Evolutionary conservation across 1,284 basidiomycete genomes (phyloP).

Genomic region (Pseudozyma pruni): DNA sequence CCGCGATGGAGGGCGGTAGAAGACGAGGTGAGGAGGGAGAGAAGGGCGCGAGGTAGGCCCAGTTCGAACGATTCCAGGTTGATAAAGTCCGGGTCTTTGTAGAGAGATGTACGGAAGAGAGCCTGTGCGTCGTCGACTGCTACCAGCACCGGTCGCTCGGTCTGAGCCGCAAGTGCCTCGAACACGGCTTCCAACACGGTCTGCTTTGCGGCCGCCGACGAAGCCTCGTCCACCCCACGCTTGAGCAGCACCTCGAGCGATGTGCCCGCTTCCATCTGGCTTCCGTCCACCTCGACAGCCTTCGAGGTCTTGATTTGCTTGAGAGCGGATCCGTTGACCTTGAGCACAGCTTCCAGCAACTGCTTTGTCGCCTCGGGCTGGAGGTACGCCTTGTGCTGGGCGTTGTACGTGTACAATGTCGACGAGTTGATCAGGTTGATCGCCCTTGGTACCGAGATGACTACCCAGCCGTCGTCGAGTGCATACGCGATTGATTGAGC

Average conservation of each 20-base stretch:
- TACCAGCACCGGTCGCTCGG: conserved; percentile 77
- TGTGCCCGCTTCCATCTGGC: conserved; percentile 28
- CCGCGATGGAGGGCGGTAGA: conserved; percentile 23
- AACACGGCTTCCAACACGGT: conserved; percentile 77
- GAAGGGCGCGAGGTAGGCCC: conserved; percentile 75
- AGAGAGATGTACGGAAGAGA: conserved; percentile 78
- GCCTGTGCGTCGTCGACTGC: conserved; percentile 89
- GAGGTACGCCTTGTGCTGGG: conserved; percentile 79
- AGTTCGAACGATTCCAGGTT: conserved; percentile 82
- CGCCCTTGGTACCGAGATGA: conserved; percentile 87
- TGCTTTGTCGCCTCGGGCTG: conserved; percentile 73
- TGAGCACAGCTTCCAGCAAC: conserved; percentile 66
- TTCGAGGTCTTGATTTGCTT: conserved; percentile 26
- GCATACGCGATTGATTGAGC: conserved; percentile 84
- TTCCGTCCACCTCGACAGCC: conserved; percentile 32
- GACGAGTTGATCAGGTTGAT: conserved; percentile 82
- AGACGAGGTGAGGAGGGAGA: conserved; percentile 38
- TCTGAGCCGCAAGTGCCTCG: conserved; percentile 77
- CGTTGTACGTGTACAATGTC: conserved; percentile 79
- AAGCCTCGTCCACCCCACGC: conserved; percentile 21
- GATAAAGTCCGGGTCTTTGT: conserved; percentile 81
- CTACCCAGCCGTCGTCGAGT: conserved; percentile 79
- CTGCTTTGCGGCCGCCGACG: conserved; percentile 67
- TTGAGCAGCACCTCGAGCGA: conserved; percentile 44
- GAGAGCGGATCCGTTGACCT: conserved; percentile 65